Conservation (phyloP, 192 early-diverging fungal genomes). For the Coemansia sp. region DNA sequence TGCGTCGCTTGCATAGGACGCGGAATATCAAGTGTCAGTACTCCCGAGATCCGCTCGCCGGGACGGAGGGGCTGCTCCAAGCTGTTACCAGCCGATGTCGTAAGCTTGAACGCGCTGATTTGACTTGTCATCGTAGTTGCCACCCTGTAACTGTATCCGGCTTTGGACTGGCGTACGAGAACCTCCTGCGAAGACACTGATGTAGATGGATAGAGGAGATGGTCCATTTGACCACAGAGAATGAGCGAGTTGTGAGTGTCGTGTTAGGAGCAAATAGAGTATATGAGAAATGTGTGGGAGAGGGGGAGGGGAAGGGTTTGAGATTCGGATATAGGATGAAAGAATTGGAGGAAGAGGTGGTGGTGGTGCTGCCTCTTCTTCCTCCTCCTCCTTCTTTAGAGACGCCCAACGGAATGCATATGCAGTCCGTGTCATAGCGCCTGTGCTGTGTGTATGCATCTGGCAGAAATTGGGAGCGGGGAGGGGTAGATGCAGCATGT, state of each 20-base stretch:
- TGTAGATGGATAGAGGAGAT: conserved; percentile 5
- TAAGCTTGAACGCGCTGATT: conserved; percentile 47
- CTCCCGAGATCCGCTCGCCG: conserved; percentile 47
- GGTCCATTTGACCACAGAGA: no score
- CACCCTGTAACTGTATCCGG: conserved; percentile 6
- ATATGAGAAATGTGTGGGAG: neutral
- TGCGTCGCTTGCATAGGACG: conserved; percentile 49
- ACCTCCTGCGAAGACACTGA: conserved; percentile 3
- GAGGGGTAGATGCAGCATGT: neutral
- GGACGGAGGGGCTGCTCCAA: conserved; percentile 51
- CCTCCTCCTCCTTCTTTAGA: no score
- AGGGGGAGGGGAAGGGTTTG: neutral
- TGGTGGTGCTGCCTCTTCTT: no score
- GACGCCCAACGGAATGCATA: no score
- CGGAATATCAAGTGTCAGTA: conserved; percentile 36
- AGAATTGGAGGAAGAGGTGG: neutral
- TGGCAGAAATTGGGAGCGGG: neutral
- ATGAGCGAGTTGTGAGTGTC: neutral
- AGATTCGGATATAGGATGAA: neutral
- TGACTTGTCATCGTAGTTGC: conserved; percentile 18
- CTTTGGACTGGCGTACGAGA: conserved; percentile 26
- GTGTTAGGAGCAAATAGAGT: neutral
- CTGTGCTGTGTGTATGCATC: neutral
- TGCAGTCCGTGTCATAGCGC: conserved; percentile 5
- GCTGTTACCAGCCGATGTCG: conserved; percentile 42